Evolutionary conservation across 441 rosid species (phyloP).

Genomic region (Manihot esculenta): DNA sequence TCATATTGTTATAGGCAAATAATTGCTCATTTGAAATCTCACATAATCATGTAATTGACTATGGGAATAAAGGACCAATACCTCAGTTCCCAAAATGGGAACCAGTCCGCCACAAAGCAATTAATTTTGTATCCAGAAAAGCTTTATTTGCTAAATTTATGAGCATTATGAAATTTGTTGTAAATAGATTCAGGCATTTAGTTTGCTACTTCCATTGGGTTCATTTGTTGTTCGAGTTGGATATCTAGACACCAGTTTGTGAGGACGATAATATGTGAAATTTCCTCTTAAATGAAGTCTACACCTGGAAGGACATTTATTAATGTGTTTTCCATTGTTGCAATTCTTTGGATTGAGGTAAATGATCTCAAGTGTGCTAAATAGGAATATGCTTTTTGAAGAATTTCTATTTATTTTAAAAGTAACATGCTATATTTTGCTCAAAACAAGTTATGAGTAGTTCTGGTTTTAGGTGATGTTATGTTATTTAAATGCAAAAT

Average conservation of each 20-base stretch:
- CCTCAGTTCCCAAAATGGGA: not conserved
- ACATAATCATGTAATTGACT: too few relatives aligned
- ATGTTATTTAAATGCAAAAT: not conserved
- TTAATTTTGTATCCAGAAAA: not conserved
- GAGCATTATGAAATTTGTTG: not conserved
- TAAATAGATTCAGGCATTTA: not conserved
- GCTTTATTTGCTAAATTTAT: slow-evolving; percentile 1
- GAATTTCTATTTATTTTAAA: not conserved
- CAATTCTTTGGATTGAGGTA: too few relatives aligned
- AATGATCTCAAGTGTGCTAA: not conserved
- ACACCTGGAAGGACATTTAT: not conserved
- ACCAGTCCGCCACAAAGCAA: not conserved
- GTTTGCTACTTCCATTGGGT: not conserved
- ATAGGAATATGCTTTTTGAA: not conserved
- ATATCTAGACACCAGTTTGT: not conserved
- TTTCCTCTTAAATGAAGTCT: not conserved
- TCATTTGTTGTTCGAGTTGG: not conserved
- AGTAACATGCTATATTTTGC: not conserved
- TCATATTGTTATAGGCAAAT: too few relatives aligned
- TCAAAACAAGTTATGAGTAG: not conserved
- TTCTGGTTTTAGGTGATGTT: slow-evolving; percentile 2
- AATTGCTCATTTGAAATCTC: too few relatives aligned
- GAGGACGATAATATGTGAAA: not conserved
- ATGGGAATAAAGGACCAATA: too few relatives aligned
- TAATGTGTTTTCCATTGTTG: not conserved